Percentiles rank a stretch among this genome's conserved stretches.
These are phyloP conservation scores for Pisolithus marmoratus DNA, from an alignment of 768 basidiomycete species.

Conservation along the genomic window DNA sequence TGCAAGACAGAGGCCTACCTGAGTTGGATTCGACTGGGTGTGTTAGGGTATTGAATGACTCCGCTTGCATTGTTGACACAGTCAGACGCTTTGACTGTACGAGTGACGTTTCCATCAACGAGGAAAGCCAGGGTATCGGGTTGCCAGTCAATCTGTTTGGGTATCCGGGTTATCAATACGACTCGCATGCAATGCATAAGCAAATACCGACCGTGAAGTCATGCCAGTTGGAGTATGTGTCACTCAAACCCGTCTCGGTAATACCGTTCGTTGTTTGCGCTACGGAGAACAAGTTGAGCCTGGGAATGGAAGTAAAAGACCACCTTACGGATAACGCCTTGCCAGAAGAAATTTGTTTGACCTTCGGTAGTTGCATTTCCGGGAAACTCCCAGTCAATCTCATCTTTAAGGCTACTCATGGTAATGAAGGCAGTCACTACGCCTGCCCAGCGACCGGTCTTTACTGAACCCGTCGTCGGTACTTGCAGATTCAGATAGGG, in stretches of 20 bases:
- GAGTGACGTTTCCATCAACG: constrained; percentile 67
- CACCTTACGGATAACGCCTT: constrained; percentile 56
- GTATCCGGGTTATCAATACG: background rate
- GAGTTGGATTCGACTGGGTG: constrained; percentile 76
- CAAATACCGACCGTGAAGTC: constrained; percentile 59
- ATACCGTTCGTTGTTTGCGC: constrained; percentile 46
- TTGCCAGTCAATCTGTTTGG: constrained; percentile 72
- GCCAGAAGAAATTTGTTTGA: constrained; percentile 82
- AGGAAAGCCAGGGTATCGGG: constrained; percentile 58
- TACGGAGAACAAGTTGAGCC: constrained; percentile 13
- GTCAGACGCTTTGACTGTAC: constrained; percentile 59
- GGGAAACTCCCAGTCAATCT: constrained; percentile 86
- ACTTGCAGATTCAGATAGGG: background rate
- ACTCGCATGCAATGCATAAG: background rate
- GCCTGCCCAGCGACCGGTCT: constrained; percentile 74
- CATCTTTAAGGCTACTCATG: constrained; percentile 80
- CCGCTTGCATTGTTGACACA: constrained; percentile 46
- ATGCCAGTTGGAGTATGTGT: constrained; percentile 69
- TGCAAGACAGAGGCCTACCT: constrained; percentile 39
- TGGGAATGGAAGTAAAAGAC: constrained; percentile 4
- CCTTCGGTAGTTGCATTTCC: constrained; percentile 55
- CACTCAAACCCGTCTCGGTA: constrained; percentile 42
- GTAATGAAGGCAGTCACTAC: constrained; percentile 83
- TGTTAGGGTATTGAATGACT: constrained; percentile 61
- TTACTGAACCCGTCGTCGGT: constrained; percentile 40